Evolutionary conservation across 345 rosid genomes (phyloP).

Genomic region (Eutrema japonicum): DNA sequence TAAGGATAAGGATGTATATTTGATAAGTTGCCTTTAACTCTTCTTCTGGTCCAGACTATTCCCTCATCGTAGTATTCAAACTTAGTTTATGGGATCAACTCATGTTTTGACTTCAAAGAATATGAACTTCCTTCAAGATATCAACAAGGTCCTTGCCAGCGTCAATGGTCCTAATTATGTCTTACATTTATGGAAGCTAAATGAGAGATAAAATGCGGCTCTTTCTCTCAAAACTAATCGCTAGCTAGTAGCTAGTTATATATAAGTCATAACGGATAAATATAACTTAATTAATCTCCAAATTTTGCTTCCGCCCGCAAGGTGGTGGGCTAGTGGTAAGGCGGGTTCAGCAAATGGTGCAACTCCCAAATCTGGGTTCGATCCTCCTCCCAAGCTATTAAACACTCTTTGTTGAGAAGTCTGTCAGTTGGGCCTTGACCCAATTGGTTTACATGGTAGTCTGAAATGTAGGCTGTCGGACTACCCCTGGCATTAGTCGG

Average conservation of each 20-base stretch:
- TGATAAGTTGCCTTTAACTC: not conserved
- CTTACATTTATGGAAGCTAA: not conserved
- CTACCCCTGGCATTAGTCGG: too few relatives aligned
- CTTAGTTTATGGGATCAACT: conserved; percentile 3
- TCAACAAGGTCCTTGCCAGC: not conserved
- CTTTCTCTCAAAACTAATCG: not conserved
- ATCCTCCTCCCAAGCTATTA: too few relatives aligned
- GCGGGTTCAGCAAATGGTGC: too few relatives aligned
- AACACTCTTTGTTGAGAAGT: too few relatives aligned
- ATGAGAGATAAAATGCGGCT: not conserved
- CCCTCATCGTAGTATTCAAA: not conserved
- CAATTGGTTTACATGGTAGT: too few relatives aligned
- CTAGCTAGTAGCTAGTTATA: not conserved
- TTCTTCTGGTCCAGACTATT: not conserved
- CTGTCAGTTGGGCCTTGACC: too few relatives aligned
- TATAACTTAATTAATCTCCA: conserved; percentile 7
- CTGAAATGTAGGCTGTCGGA: too few relatives aligned
- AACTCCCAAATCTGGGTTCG: too few relatives aligned
- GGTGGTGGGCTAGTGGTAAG: too few relatives aligned
- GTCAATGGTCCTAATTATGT: not conserved
- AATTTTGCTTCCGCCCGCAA: not conserved
- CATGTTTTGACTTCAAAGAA: not conserved
- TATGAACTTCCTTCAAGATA: conserved; percentile 1
- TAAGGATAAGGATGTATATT: not conserved
- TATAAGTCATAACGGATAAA: not conserved